Conservation (phyloP, 1,139 yeast genomes). For the Hansenula anomala region DNA sequence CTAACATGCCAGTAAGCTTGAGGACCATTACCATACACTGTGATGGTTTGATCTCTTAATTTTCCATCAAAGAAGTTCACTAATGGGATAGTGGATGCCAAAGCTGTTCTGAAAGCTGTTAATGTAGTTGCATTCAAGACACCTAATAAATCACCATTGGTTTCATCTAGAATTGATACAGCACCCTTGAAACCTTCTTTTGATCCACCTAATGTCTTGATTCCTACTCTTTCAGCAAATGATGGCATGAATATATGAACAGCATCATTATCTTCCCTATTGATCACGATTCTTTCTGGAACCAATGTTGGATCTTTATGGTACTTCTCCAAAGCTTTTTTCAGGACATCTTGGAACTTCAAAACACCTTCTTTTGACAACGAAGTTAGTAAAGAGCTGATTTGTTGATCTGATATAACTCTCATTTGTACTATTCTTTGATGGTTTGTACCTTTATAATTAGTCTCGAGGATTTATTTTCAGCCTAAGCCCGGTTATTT, state of each 20-base stretch:
- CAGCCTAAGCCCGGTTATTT: no score
- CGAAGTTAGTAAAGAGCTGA: conserved; percentile 15
- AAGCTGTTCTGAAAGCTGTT: conserved; percentile 67
- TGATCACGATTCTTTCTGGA: conserved; percentile 35
- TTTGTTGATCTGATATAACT: conserved; percentile 23
- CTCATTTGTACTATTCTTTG: no score
- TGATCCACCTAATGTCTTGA: conserved; percentile 45
- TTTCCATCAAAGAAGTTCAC: conserved; percentile 29
- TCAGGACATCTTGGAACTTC: conserved; percentile 23
- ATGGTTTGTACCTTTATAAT: no score
- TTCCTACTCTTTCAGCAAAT: conserved; percentile 37
- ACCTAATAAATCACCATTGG: conserved; percentile 47
- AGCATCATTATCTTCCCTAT: conserved; percentile 27
- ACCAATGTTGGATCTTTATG: conserved; percentile 27
- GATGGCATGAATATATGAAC: conserved; percentile 66
- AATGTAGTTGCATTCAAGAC: conserved; percentile 53
- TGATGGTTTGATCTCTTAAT: conserved; percentile 12
- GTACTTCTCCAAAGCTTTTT: conserved; percentile 24
- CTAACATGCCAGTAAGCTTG: conserved; percentile 66
- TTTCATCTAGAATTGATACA: conserved; percentile 44
- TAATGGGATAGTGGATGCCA: conserved; percentile 49
- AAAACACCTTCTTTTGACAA: conserved; percentile 13
- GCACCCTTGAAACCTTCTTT: conserved; percentile 47
- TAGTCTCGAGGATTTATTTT: no score
- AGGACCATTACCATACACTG: conserved; percentile 60